Conservation (phyloP, 352 stramenopile species). For the Hyaloperonospora arabidopsidis region DNA sequence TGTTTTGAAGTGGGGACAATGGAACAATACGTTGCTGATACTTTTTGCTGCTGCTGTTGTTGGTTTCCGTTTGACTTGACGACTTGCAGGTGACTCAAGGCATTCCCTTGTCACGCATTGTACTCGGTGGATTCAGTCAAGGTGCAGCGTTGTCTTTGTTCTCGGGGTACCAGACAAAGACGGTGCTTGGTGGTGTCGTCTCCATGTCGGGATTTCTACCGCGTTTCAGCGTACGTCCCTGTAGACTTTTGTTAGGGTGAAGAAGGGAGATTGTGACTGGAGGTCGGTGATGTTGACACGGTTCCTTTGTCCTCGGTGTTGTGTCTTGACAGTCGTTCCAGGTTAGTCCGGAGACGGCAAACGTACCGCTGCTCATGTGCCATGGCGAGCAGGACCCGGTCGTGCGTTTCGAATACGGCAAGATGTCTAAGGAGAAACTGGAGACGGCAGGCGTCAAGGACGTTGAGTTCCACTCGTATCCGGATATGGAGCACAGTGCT, state of each 20-base stretch:
- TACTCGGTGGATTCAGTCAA: conserved; percentile 91
- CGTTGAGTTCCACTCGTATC: conserved; percentile 60
- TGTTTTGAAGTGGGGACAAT: background rate
- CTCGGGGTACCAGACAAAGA: conserved; percentile 62
- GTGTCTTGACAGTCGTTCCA: conserved; percentile 34
- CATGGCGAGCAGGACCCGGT: conserved; percentile 63
- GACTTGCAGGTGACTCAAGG: conserved; percentile 27
- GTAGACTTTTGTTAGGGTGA: background rate
- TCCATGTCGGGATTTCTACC: conserved; percentile 72
- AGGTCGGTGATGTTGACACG: background rate
- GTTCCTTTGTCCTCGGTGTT: background rate
- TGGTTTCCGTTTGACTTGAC: no score
- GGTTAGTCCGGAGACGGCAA: conserved; percentile 36
- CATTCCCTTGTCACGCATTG: conserved; percentile 85
- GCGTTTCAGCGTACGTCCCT: conserved; percentile 29
- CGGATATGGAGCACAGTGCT: conserved; percentile 53
- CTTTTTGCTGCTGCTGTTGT: background rate
- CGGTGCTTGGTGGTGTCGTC: conserved; percentile 54
- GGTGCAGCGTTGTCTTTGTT: conserved; percentile 87
- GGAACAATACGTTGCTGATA: background rate
- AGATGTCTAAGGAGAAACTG: conserved; percentile 54
- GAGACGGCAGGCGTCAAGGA: conserved; percentile 39
- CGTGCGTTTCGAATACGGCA: conserved; percentile 54
- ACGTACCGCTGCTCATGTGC: conserved; percentile 73
- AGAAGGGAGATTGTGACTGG: background rate